Evolutionary conservation across 768 basidiomycete species (phyloP).

Genomic region (Suillus bovinus): DNA sequence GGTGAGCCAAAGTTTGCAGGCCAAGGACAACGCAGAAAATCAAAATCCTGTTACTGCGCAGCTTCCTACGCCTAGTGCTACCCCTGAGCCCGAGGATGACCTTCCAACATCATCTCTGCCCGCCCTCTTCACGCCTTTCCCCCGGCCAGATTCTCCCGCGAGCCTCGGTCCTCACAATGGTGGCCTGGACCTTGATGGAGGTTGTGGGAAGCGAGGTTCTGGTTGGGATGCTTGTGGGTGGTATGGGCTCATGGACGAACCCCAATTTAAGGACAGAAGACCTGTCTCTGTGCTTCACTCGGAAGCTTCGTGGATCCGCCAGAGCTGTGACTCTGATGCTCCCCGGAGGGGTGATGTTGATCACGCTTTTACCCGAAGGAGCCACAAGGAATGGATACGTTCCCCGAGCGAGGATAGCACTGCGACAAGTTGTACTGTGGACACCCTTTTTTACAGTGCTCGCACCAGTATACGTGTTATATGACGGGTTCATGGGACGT

Average conservation of each 20-base stretch:
- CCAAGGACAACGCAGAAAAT: conserved; percentile 4
- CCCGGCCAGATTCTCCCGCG: conserved; percentile 17
- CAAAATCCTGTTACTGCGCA: conserved; percentile 16
- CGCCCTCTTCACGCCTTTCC: neutral
- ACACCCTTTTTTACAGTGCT: conserved; percentile 31
- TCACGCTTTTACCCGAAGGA: conserved; percentile 9
- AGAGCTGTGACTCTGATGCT: conserved; percentile 17
- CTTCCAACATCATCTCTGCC: neutral
- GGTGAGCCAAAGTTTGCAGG: neutral
- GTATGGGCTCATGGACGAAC: conserved; percentile 22
- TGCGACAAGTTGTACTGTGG: conserved; percentile 20
- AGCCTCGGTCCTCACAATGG: conserved; percentile 29
- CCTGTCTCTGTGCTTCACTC: neutral
- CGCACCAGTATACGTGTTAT: conserved; percentile 25
- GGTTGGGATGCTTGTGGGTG: conserved; percentile 34
- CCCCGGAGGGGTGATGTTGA: conserved; percentile 7
- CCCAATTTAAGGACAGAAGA: neutral
- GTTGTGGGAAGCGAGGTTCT: conserved; percentile 32
- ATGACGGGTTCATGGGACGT: conserved; percentile 6
- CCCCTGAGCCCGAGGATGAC: conserved; percentile 18
- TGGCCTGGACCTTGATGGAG: conserved; percentile 31
- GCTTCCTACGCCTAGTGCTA: conserved; percentile 30
- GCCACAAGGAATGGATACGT: conserved; percentile 9
- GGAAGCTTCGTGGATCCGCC: neutral
- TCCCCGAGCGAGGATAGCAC: conserved; percentile 30